These are phyloP conservation scores for Quercus cerris DNA, from an alignment of 306 rosid genomes.

Conservation along the genomic window DNA sequence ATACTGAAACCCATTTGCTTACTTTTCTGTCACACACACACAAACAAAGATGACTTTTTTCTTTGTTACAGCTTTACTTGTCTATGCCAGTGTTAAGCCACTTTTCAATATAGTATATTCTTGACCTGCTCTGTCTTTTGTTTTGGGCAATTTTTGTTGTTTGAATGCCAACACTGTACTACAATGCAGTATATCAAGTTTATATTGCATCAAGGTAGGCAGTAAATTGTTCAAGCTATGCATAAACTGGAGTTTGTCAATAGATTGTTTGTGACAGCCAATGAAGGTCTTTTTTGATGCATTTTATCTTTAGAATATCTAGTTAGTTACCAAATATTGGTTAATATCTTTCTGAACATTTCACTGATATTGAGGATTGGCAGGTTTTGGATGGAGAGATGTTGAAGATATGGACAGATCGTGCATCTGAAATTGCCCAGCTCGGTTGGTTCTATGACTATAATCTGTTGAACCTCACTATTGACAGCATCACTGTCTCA, in stretches of 20 bases:
- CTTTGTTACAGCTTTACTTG: not conserved
- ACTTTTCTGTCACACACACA: not conserved
- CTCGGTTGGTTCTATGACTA: constrained; percentile 87
- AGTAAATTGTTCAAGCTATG: not conserved
- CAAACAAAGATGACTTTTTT: not conserved
- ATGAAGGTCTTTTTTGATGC: not conserved
- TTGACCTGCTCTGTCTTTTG: not conserved
- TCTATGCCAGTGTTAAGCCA: not conserved
- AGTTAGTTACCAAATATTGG: not conserved
- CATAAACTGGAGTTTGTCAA: not conserved
- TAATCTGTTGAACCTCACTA: constrained; percentile 59
- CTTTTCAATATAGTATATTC: not conserved
- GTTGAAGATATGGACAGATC: constrained; percentile 93
- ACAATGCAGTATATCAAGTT: not conserved
- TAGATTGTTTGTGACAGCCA: not conserved
- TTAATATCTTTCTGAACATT: not conserved
- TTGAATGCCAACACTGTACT: not conserved
- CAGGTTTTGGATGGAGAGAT: constrained; percentile 93
- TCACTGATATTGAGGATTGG: constrained; percentile 21
- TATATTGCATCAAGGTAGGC: not conserved
- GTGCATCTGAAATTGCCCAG: constrained; percentile 81
- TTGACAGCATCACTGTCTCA: constrained; percentile 82
- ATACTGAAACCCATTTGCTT: not conserved
- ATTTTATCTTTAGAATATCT: not conserved
- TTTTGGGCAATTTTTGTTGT: not conserved